Percentiles rank a stretch among this genome's conserved stretches.
Conservation (phyloP, 1,139 yeast genomes). For the Entelexis sorbosivorans region DNA sequence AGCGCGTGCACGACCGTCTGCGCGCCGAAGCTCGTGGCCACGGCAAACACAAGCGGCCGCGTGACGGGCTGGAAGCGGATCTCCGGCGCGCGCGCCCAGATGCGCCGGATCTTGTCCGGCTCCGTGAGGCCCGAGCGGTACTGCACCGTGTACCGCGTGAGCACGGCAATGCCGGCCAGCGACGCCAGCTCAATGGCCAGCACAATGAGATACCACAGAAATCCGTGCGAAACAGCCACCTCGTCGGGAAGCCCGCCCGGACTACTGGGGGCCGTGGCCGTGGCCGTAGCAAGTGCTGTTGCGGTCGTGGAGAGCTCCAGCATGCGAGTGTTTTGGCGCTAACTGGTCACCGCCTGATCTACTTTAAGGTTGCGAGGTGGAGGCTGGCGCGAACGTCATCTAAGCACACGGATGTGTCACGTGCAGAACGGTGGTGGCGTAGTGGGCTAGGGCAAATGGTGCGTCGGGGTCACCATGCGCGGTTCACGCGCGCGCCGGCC, state of each 20-base stretch:
- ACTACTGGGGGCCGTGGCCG: not conserved
- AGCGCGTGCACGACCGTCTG: conserved; percentile 21
- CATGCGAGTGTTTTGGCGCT: not conserved
- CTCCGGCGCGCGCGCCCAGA: conserved; percentile 25
- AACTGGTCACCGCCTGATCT: no score
- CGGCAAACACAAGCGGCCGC: conserved; percentile 21
- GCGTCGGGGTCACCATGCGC: no score
- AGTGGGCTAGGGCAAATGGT: not conserved
- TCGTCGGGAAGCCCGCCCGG: not conserved
- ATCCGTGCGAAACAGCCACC: not conserved
- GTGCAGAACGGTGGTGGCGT: not conserved
- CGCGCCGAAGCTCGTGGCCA: conserved; percentile 23
- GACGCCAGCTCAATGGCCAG: conserved; percentile 18
- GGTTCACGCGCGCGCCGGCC: no score
- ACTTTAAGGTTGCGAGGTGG: not conserved
- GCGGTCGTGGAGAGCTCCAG: not conserved
- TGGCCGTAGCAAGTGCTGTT: not conserved
- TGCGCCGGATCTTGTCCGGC: conserved; percentile 25
- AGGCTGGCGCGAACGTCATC: not conserved
- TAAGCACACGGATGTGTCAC: not conserved
- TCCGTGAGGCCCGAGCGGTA: conserved; percentile 24
- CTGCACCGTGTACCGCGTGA: conserved; percentile 22
- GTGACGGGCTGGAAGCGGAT: conserved; percentile 25
- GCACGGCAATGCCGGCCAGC: conserved; percentile 19
- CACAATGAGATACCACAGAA: conserved; percentile 15